A percentile compares a stretch with the other conserved stretches of the same genome.
Conservation (phyloP, 768 basidiomycete species). For the Mycena latifolia region DNA sequence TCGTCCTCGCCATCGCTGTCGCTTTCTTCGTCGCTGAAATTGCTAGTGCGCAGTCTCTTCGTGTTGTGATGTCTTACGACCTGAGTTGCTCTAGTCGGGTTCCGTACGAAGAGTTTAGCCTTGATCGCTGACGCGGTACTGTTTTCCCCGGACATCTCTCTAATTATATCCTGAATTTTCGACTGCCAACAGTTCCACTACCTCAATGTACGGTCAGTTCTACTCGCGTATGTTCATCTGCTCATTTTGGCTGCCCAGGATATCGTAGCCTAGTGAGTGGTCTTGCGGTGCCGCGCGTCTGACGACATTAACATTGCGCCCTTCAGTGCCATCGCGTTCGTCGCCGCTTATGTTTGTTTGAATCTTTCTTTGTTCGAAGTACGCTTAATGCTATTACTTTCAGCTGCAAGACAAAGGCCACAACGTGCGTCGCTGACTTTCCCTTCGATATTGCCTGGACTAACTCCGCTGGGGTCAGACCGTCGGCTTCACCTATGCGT, state of each 20-base stretch:
- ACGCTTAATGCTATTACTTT: neutral
- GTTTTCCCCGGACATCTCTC: slow-evolving; percentile 3
- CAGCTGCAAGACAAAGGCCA: slow-evolving; percentile 59
- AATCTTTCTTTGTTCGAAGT: neutral
- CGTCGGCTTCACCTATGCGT: slow-evolving; percentile 65
- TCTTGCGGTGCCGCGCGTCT: neutral
- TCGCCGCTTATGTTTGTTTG: slow-evolving; percentile 57
- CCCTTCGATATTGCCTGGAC: slow-evolving; percentile 11
- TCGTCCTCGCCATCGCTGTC: slow-evolving; percentile 60
- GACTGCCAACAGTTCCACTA: slow-evolving; percentile 61
- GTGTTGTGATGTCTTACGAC: neutral
- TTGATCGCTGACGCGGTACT: slow-evolving; percentile 67
- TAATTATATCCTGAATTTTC: slow-evolving; percentile 16
- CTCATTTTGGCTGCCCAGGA: slow-evolving; percentile 46
- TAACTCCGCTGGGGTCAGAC: slow-evolving; percentile 46
- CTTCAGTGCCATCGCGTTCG: slow-evolving; percentile 57
- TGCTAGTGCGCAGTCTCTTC: slow-evolving; percentile 47
- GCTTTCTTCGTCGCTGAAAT: slow-evolving; percentile 66
- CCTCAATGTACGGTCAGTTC: slow-evolving; percentile 55
- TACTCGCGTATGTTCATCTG: slow-evolving; percentile 16
- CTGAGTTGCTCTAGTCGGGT: slow-evolving; percentile 54
- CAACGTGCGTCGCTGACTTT: slow-evolving; percentile 47
- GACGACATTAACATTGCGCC: neutral
- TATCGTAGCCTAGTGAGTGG: slow-evolving; percentile 59
- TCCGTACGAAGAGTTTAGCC: slow-evolving; percentile 66